These are phyloP conservation scores for Anthostomella pinea DNA, from an alignment of 2,329 filamentous ascomycete species.

Conservation along the genomic window DNA sequence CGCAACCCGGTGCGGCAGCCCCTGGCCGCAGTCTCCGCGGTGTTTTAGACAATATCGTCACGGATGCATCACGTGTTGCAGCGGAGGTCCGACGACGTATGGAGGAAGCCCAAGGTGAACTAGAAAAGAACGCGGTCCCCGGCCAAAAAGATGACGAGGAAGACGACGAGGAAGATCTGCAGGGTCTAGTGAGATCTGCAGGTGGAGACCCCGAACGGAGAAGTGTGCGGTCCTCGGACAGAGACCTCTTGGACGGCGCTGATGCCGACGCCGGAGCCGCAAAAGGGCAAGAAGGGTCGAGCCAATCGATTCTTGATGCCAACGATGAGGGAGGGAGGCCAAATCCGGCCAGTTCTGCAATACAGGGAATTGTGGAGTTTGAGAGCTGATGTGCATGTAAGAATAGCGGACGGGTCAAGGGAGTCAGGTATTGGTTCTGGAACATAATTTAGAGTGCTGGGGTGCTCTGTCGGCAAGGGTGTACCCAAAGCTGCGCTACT, in stretches of 20 bases:
- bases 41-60: slow-evolving; percentile 95
- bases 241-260: slow-evolving; percentile 69
- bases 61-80: slow-evolving; percentile 93
- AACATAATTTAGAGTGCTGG: slow-evolving; percentile 24
- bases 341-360: slow-evolving; percentile 26
- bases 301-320: slow-evolving; percentile 26
- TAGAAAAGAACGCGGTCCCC: slow-evolving; percentile 77
- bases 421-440: slow-evolving; percentile 25
- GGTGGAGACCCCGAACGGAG: slow-evolving; percentile 59
- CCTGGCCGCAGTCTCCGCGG: slow-evolving; percentile 76
- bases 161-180: slow-evolving; percentile 62
- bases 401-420: slow-evolving; percentile 13
- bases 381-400: slow-evolving; percentile 36
- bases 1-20: slow-evolving; percentile 40
- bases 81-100: slow-evolving; percentile 87
- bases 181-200: slow-evolving; percentile 29
- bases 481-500: slow-evolving; percentile 18
- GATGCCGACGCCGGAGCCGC: slow-evolving; percentile 64
- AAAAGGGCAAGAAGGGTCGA: slow-evolving; percentile 32
- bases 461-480: slow-evolving; percentile 15
- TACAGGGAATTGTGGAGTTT: slow-evolving; percentile 45
- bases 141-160: slow-evolving; percentile 64
- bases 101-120: slow-evolving; percentile 90
- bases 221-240: slow-evolving; percentile 64
- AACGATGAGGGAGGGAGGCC: slow-evolving; percentile 23